Evolutionary conservation across 2,329 filamentous ascomycete genomes (phyloP).

Genomic region (Piedraia hortae): DNA sequence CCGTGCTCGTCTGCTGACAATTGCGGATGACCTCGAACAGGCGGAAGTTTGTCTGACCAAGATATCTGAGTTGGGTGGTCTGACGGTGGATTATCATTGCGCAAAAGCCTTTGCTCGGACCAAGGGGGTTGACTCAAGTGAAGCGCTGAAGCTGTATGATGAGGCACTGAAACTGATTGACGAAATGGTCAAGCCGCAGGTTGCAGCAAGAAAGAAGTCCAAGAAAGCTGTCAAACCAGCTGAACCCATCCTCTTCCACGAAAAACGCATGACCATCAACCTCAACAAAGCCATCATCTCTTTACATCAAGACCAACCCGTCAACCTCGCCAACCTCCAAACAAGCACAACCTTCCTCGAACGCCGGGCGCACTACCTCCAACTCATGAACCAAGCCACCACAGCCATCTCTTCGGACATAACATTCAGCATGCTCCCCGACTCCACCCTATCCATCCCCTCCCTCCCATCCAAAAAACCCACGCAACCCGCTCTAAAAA

Average conservation of each 20-base stretch:
- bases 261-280: no score
- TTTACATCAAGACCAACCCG: no score
- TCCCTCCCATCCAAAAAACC: constrained; percentile 20
- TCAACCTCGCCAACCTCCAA: no score
- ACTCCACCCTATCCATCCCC: constrained; percentile 75
- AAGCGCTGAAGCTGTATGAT: constrained; percentile 4
- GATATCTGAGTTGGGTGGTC: constrained; percentile 2
- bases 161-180: constrained; percentile 3
- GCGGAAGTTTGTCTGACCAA: constrained; percentile 9
- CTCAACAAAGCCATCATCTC: no score
- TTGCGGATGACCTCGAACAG: constrained; percentile 7
- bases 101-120: constrained; percentile 5
- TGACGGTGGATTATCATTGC: constrained; percentile 4
- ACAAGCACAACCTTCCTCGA: no score
- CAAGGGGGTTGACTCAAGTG: constrained; percentile 5
- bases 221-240: constrained; percentile 1
- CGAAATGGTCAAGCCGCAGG: neutral
- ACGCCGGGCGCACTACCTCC: constrained; percentile 1
- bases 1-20: constrained; percentile 5
- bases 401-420: constrained; percentile 32
- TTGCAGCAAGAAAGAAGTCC: neutral
- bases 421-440: constrained; percentile 25
- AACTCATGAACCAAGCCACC: constrained; percentile 2
- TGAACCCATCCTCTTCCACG: no score
- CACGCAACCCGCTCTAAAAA: neutral